Conservation (phyloP, 2,329 filamentous ascomycete species). For the Pyricularia grisea region DNA sequence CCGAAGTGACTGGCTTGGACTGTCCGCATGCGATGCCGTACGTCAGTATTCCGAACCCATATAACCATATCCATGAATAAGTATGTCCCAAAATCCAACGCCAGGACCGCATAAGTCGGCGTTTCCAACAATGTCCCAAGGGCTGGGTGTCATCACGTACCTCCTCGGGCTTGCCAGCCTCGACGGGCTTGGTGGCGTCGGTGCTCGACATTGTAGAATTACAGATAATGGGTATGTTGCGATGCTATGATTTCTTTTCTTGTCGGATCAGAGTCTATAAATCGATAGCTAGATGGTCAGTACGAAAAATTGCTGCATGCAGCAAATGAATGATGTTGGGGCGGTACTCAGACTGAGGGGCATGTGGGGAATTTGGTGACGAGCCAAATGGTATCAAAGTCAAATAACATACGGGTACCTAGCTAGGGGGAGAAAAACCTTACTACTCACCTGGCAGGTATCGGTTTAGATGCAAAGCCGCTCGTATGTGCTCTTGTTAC, state of each 20-base stretch:
- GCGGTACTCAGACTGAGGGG: not conserved
- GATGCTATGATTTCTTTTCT: not conserved
- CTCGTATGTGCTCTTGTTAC: not conserved
- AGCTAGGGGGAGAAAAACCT: not conserved
- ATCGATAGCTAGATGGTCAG: not conserved
- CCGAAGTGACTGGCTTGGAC: slow-evolving; percentile 40
- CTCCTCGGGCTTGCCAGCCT: slow-evolving; percentile 10
- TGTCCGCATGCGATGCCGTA: not conserved
- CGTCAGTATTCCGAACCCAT: not conserved
- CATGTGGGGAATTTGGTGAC: not conserved
- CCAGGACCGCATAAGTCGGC: not conserved
- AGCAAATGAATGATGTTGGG: not conserved
- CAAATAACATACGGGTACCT: not conserved
- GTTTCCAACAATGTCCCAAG: not conserved
- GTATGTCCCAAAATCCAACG: not conserved
- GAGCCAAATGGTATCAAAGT: not conserved
- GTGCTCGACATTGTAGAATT: slow-evolving; percentile 20
- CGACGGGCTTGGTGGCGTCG: slow-evolving; percentile 22
- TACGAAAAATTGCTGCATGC: not conserved
- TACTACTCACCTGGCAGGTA: not conserved
- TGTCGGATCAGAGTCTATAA: not conserved
- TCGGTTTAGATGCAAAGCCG: not conserved
- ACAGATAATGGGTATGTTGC: not conserved
- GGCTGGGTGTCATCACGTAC: not conserved
- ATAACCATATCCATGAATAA: not conserved